Percentiles rank a stretch among this genome's conserved stretches.
These are phyloP conservation scores for Pezicula carpinea DNA, from an alignment of 2,329 filamentous ascomycete genomes.

Conservation along the genomic window DNA sequence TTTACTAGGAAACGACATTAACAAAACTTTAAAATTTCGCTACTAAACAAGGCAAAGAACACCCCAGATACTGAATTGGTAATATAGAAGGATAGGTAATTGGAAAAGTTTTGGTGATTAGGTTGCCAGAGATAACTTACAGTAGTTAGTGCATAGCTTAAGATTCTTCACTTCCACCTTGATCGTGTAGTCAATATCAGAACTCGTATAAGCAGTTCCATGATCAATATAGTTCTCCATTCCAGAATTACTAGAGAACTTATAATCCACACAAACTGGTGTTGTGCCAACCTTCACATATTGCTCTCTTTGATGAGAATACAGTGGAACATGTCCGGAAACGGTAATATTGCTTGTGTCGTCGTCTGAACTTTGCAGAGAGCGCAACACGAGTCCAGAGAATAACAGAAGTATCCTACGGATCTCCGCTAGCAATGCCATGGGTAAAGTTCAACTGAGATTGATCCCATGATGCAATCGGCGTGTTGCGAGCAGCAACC, in stretches of 20 bases:
- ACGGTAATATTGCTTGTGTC: constrained; percentile 41
- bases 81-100: constrained; percentile 31
- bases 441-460: constrained; percentile 57
- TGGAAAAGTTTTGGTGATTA: not conserved
- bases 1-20: no score
- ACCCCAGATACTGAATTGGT: constrained; percentile 66
- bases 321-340: constrained; percentile 38
- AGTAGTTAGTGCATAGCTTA: constrained; percentile 60
- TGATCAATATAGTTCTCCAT: constrained; percentile 44
- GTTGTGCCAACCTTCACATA: constrained; percentile 48
- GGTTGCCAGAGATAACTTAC: constrained; percentile 8
- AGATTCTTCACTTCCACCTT: constrained; percentile 61
- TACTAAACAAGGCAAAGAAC: constrained; percentile 62
- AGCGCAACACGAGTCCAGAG: constrained; percentile 46
- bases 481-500: constrained; percentile 38
- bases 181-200: constrained; percentile 65
- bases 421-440: constrained; percentile 47
- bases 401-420: constrained; percentile 53
- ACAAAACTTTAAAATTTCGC: no score
- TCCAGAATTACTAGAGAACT: constrained; percentile 44
- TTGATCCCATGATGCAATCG: constrained; percentile 12
- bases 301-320: constrained; percentile 42
- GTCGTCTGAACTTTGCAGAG: constrained; percentile 37
- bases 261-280: constrained; percentile 65
- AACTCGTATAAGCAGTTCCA: constrained; percentile 63